These are phyloP conservation scores for Aspergillus phoenicis DNA, from an alignment of 2,329 filamentous ascomycete species.

Conservation along the genomic window DNA sequence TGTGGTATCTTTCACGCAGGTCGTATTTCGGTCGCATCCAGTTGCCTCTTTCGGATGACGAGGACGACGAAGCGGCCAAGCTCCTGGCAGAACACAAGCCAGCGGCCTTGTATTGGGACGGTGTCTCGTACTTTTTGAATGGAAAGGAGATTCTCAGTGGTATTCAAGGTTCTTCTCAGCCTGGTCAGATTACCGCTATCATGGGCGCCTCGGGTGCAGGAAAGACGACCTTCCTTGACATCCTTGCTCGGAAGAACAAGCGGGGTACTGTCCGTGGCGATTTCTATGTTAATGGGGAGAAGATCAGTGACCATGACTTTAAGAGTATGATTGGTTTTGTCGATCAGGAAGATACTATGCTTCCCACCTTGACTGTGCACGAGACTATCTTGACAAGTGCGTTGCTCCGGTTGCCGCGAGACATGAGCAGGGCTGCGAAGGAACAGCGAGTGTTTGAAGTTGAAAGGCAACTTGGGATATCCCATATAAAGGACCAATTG, in stretches of 20 bases:
- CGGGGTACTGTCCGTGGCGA: conserved; percentile 75
- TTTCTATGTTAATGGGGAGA: conserved; percentile 93
- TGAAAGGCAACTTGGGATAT: conserved; percentile 92
- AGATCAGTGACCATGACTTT: conserved; percentile 80
- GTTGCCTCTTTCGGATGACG: conserved; percentile 79
- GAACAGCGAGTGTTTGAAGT: conserved; percentile 90
- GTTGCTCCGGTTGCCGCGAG: conserved; percentile 82
- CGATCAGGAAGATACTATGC: conserved; percentile 96
- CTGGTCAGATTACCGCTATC: conserved; percentile 94
- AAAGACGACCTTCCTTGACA: conserved; percentile 96
- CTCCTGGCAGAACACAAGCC: conserved; percentile 91
- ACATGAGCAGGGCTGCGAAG: conserved; percentile 87
- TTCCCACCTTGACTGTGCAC: conserved; percentile 93
- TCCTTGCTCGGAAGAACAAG: conserved; percentile 96
- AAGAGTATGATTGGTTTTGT: conserved; percentile 94
- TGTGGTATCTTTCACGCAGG: conserved; percentile 87
- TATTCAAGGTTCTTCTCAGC: conserved; percentile 83
- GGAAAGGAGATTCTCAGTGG: conserved; percentile 80
- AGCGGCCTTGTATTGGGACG: conserved; percentile 82
- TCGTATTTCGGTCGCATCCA: conserved; percentile 65
- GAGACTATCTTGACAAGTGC: conserved; percentile 97
- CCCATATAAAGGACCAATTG: conserved; percentile 88
- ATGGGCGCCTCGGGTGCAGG: conserved; percentile 98
- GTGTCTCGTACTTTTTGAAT: conserved; percentile 83
- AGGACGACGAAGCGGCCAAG: conserved; percentile 81